These are phyloP conservation scores for Tillandsia fasciculata DNA, from an alignment of 176 grass and related monocot species.

Conservation along the genomic window DNA sequence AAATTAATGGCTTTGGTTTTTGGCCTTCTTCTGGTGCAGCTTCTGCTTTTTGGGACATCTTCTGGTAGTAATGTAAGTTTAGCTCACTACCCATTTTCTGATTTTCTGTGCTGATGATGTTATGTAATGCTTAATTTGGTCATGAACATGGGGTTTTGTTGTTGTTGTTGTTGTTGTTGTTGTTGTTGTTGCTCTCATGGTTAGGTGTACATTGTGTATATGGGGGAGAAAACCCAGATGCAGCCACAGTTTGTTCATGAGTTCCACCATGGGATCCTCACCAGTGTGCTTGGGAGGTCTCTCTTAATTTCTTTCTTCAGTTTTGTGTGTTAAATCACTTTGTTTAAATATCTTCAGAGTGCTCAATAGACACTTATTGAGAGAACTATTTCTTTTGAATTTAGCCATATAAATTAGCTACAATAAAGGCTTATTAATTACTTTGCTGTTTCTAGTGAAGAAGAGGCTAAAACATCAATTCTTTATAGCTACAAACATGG, in stretches of 20 bases:
- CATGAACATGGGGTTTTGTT: not conserved
- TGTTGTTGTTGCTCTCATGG: conserved; percentile 1
- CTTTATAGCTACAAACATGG: conserved; percentile 90
- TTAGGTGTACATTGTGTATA: conserved; percentile 94
- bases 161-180: not conserved
- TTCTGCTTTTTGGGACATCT: conserved; percentile 28
- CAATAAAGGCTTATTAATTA: not conserved
- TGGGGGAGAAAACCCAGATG: conserved; percentile 53
- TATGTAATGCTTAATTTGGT: no score
- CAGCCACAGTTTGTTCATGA: conserved; percentile 38
- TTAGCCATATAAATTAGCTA: not conserved
- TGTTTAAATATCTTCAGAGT: not conserved
- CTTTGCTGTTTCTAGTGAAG: conserved; percentile 39
- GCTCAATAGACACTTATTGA: no score
- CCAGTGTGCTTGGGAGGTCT: conserved; percentile 71
- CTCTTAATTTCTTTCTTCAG: not conserved
- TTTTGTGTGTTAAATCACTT: not conserved
- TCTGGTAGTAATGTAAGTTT: conserved; percentile 60
- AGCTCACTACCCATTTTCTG: not conserved
- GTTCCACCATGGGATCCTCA: conserved; percentile 65
- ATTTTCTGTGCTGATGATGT: not conserved
- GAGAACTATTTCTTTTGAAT: not conserved
- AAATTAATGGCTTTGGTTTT: not conserved
- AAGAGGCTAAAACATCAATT: conserved; percentile 55
- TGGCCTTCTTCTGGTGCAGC: conserved; percentile 13